These are phyloP conservation scores for Penicillium hesseltinei DNA, from an alignment of 2,329 filamentous ascomycete species.

Conservation along the genomic window DNA sequence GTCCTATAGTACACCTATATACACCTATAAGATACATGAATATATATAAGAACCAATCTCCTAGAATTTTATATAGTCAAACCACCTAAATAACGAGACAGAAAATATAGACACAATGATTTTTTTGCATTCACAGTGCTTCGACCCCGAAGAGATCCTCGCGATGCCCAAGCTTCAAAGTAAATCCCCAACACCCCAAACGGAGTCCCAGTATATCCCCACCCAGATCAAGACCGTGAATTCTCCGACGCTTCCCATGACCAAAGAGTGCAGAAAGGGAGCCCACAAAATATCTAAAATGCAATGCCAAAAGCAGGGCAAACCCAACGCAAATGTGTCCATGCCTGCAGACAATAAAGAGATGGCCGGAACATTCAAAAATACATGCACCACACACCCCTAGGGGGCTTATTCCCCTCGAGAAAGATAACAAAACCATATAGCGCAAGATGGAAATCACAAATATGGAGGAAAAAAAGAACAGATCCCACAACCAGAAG, in stretches of 20 bases:
- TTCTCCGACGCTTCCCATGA: constrained; percentile 41
- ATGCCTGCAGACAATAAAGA: constrained; percentile 11
- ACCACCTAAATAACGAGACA: background rate
- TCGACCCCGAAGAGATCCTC: constrained; percentile 26
- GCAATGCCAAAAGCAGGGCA: constrained; percentile 27
- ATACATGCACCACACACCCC: constrained; percentile 17
- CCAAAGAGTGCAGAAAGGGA: constrained; percentile 36
- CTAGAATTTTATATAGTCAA: background rate
- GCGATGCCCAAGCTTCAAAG: constrained; percentile 35
- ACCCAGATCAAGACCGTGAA: constrained; percentile 41
- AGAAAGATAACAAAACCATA: constrained; percentile 13
- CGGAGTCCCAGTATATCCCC: constrained; percentile 40
- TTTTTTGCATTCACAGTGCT: constrained; percentile 34
- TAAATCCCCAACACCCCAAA: constrained; percentile 43
- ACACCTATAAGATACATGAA: background rate
- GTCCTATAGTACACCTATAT: background rate
- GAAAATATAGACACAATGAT: constrained; percentile 34
- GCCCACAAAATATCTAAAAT: constrained; percentile 31
- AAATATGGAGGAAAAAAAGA: constrained; percentile 13
- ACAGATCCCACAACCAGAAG: constrained; percentile 18
- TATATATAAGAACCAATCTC: background rate
- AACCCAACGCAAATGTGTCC: constrained; percentile 24
- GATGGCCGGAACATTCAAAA: constrained; percentile 9
- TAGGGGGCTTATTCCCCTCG: background rate
- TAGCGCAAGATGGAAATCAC: constrained; percentile 21